Base-by-base conservation (phyloP, 2,329 filamentous ascomycete genomes). In the Fusarium papillatum region DNA sequence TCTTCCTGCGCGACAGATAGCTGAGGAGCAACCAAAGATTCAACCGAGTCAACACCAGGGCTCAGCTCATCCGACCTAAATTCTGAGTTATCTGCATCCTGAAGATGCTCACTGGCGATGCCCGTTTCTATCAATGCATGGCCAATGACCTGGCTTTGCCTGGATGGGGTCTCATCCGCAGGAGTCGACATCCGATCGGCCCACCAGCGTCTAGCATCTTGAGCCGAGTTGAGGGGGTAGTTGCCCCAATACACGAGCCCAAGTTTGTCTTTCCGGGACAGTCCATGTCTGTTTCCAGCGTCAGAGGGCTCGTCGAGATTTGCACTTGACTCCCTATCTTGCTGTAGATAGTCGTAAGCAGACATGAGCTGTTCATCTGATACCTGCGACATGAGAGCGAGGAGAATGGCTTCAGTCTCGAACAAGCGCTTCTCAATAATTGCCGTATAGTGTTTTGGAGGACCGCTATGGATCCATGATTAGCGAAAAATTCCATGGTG, bases 341-440 rank as follows among this genome's bases (percentile, higher is more conserved):
- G 57, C 17, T 29, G 22, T 26, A 64, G 17, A 64, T 31, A 17
- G 36, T 61, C 16, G 22, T 39, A 41, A 17, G 59, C 59, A 41
- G 59, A 61, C 5, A 19, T 17, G 24, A 61, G 59, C 22, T 61
- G 59, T 26, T 61, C 34, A 39, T 61, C 59, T 41, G 59, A 39
- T 29, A 61, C 59, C 41, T 61, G 59, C 9, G 59, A 38, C 59
- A 61, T 61, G 16, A 61, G 59, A 38, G 59, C 36, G 36, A 61
- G 22, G 19, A 61, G 38, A 39, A 61, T 38, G 24, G 16, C 36
- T 61, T 61, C 59, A n/a, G 59, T 61, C 24, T 61, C 59, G 11
- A 41, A 29, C n/a, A 61, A 7, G 10, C 59, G 59, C 17, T 61
- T 61, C 59, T 61, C 59, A 14, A 61, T 24, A 36, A 8, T 34